A percentile compares a stretch with the other conserved stretches of the same genome.
phyloP scores from a whole-genome alignment of 2,329 filamentous ascomycete species.

The Trichocomaceae sp. region DNA sequence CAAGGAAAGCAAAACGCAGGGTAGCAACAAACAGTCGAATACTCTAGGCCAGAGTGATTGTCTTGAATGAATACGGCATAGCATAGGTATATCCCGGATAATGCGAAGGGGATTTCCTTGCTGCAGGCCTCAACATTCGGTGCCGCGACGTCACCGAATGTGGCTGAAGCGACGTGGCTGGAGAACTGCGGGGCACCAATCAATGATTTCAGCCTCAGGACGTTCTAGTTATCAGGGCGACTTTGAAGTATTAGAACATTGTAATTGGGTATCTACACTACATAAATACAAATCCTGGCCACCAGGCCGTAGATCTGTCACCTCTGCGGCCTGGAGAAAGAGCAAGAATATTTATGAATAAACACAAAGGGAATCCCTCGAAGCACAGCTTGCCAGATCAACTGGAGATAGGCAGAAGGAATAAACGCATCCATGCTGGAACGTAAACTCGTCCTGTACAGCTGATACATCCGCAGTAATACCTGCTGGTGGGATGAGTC shows the following conservation, averaged over 20 bases:
- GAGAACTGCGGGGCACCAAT: background rate
- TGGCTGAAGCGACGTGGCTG: constrained; percentile 1
- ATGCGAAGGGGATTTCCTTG: background rate
- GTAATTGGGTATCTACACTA: constrained; percentile 14
- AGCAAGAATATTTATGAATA: background rate
- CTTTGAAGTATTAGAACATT: background rate
- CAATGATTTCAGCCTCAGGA: background rate
- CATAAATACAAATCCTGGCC: constrained; percentile 6
- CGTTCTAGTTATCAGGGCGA: background rate
- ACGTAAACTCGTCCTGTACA: background rate
- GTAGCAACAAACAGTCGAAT: background rate
- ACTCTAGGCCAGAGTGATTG: background rate
- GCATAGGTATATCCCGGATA: background rate
- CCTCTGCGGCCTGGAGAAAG: background rate
- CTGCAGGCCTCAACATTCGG: background rate
- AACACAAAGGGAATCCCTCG: constrained; percentile 4
- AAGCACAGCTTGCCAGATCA: constrained; percentile 2
- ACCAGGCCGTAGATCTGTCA: background rate
- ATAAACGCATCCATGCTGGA: background rate
- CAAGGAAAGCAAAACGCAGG: background rate
- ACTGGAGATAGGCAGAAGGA: background rate
- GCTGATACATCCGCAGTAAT: background rate
- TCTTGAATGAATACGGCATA: background rate
- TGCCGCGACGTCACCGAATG: constrained; percentile 3
- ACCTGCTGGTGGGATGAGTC: background rate